Base-by-base conservation (phyloP, 148 eudicot species). In the Rheum nobile region DNA sequence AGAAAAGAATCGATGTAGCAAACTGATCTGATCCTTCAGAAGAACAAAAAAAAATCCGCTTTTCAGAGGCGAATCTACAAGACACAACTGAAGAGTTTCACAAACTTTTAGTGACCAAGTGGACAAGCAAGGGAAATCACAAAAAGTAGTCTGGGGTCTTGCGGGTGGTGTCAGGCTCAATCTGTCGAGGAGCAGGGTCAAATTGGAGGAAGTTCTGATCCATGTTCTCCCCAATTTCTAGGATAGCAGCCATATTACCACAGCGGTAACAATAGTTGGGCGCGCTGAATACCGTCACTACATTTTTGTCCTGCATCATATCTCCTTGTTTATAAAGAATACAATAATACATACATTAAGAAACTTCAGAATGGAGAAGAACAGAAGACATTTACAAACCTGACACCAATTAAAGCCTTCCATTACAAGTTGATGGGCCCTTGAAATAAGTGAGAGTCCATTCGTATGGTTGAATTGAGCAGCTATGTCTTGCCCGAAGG, bases 391-490 rank as follows among this genome's bases (percentile, higher is more conserved):
- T 32, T 46, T 7, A 72, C 75, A 46, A 10, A 76, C 83, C 76
- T 80, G 83, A 76, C 63, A 68, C 83, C 83, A 80, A 55, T 80
- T 80, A 13, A 28, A 80, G 13, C 83, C 83, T 44, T 80, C 83
- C 83, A 80, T 80, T 29, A 80, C 83, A 48, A 80, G 79, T 72
- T 80, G 83, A 63, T 80, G 83, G 17, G 83, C 83, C 73, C 83
- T 80, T 54, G 83, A 73, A 43, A 80, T 80, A 28, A 80, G 79
- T 4, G 55, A 47, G 3, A 80, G 77, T 24, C 77, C 77, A 67
- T 80, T 80, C 11, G 83, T 77, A 67, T 80, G 83, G 77, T 80
- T 80, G 71, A 80, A 80, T 28, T 77, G 79, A 17, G 76, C 73
- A 31, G 83, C 73, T 67, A 80, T 76, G 50, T 79, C 82, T 59